Percentiles rank a stretch among this genome's conserved stretches.
These are phyloP conservation scores for Wallacemonas collosoma DNA, from an alignment of 208 protist genomes.

Conservation along the genomic window DNA sequence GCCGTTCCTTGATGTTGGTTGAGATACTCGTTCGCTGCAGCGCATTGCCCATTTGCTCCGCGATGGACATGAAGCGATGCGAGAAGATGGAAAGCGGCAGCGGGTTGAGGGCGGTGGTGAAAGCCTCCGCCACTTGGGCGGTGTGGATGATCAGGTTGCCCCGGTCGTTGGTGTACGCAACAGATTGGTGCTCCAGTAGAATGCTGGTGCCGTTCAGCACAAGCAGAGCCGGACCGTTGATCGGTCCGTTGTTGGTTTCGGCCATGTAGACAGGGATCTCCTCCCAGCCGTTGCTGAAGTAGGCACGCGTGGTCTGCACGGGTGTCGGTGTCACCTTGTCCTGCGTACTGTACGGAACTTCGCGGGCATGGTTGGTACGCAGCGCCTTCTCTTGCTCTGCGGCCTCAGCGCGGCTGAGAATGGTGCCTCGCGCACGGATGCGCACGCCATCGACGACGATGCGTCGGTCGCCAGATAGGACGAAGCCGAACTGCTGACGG, in stretches of 20 bases:
- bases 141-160: constrained; percentile 85
- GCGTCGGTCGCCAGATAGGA: constrained; percentile 55
- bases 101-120: constrained; percentile 59
- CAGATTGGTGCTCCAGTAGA: constrained; percentile 84
- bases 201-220: constrained; percentile 91
- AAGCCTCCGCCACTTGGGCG: constrained; percentile 37
- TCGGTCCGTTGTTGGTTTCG: constrained; percentile 34
- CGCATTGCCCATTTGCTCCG: constrained; percentile 97
- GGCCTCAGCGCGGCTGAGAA: constrained; percentile 27
- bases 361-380: constrained; percentile 20
- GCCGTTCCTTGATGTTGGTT: constrained; percentile 96
- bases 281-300: constrained; percentile 52
- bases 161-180: constrained; percentile 69
- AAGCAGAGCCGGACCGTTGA: constrained; percentile 91
- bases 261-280: constrained; percentile 70
- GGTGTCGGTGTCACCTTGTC: constrained; percentile 28
- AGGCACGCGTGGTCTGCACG: constrained; percentile 28
- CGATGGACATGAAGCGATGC: constrained; percentile 97
- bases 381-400: constrained; percentile 23
- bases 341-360: constrained; percentile 36
- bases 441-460: constrained; percentile 94
- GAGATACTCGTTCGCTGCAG: constrained; percentile 95
- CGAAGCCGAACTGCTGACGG: constrained; percentile 92
- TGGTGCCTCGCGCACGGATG: constrained; percentile 66
- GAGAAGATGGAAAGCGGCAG: constrained; percentile 93